phyloP scores from a whole-genome alignment of 331 rosid species.

The Malus hybrid region DNA sequence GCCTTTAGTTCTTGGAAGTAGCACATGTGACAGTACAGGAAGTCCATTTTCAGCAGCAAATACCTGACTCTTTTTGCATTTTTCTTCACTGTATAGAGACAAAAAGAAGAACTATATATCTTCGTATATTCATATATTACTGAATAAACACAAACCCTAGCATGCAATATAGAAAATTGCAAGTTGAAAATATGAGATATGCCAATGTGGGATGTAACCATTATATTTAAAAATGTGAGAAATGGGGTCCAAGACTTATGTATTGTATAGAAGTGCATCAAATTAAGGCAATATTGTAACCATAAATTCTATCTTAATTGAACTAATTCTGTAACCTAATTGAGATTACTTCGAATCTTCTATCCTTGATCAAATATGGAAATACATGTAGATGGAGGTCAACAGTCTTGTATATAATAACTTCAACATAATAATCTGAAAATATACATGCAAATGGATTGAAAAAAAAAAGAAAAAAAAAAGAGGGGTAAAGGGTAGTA shows the following conservation, averaged over 20 bases:
- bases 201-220: neutral
- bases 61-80: conserved; percentile 47
- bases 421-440: neutral
- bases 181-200: neutral
- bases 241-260: neutral
- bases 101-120: neutral
- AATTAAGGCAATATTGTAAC: neutral
- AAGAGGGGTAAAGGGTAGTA: conserved; percentile 32
- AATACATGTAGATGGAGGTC: neutral
- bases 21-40: conserved; percentile 63
- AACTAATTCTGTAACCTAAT: no score
- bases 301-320: no score
- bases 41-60: conserved; percentile 77
- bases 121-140: neutral
- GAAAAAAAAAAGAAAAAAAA: neutral
- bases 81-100: conserved; percentile 52
- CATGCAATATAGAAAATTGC: neutral
- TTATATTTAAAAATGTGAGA: neutral
- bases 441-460: conserved; percentile 4
- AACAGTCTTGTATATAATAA: neutral
- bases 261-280: neutral
- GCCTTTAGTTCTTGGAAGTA: conserved; percentile 88
- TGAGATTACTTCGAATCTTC: no score
- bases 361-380: no score
- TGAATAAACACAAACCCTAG: neutral